phyloP scores from a whole-genome alignment of 2,329 filamentous ascomycete species.

The Biscogniauxia mediterranea region DNA sequence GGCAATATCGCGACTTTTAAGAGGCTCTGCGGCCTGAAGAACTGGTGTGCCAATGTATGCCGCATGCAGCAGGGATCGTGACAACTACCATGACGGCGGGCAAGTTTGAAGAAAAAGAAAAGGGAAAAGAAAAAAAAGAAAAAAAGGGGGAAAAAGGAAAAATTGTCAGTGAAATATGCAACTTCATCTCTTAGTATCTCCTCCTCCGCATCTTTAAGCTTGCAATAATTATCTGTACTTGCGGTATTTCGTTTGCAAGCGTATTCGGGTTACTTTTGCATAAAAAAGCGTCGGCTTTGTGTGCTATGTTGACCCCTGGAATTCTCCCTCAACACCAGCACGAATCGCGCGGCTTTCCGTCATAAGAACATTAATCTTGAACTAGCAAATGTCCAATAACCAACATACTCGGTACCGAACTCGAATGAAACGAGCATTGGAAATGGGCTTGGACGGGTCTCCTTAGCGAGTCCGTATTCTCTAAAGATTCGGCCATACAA shows the following conservation, averaged over 20 bases:
- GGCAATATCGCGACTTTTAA: slow-evolving; percentile 1
- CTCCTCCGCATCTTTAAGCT: too few species aligned
- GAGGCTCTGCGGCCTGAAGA: slow-evolving; percentile 11
- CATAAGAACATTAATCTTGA: background rate
- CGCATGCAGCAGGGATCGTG: slow-evolving; percentile 9
- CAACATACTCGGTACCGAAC: background rate
- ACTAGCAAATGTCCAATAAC: background rate
- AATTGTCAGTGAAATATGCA: background rate
- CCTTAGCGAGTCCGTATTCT: background rate
- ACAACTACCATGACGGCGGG: background rate
- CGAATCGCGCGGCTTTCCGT: too few species aligned
- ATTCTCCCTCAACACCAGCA: background rate
- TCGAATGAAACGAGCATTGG: background rate
- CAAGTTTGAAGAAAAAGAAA: background rate
- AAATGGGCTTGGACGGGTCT: background rate
- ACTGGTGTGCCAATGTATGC: slow-evolving; percentile 7
- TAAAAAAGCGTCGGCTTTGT: too few species aligned
- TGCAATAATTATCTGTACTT: too few species aligned
- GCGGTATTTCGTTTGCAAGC: background rate
- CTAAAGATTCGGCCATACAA: background rate
- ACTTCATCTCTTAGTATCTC: background rate
- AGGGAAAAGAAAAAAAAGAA: background rate
- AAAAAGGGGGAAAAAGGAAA: background rate
- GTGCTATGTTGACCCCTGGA: background rate
- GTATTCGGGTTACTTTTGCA: too few species aligned